Evolutionary conservation across 306 rosid species (phyloP), one percentile per base, ranked within the genome.

Genomic region (Trifolium fragiferum): DNA sequence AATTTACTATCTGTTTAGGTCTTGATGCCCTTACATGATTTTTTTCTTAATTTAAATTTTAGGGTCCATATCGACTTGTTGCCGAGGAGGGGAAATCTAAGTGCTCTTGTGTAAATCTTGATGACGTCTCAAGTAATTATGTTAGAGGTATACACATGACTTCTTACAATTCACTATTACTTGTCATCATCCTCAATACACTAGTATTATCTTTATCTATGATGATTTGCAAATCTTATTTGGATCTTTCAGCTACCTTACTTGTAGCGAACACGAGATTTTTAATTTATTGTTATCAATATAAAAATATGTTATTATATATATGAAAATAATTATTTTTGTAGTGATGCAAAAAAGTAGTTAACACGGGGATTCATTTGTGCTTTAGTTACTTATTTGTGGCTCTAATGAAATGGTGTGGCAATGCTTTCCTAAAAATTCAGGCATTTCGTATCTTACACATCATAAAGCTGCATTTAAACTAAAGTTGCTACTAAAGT

Each of bases 51-150:
- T 47, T 75, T 68, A 49, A 49, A 43, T 75, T 70, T 60, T 76
- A 94, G 99, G 99, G 97, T 77, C 99, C 97, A 68, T 94, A 88
- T 49, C 89, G 97, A 49, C 90, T 94, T 70, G 99, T 94, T 72
- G 99, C 90, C 23, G 99, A 94, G 87, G 98, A 93, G 86, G 99
- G 99, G 12, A 94, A 92, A 78, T 88, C 96, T 38, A 94, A 94
- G 83, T 94, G 99, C 76, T 92, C 99, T 43, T 91, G 99, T 96
- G 93, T 92, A 69, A 94, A 89, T 87, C 95, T 94, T 80, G 99
- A 94, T 76, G 96, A 92, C 82, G 78, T 87, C 86, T 92, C 97
- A 82, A 92, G 86, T 85, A 82, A 84, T 82, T 82, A 88, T 68
- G 90, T 89, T 54, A 81, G 92, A 92, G 99, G 97, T 94, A 89